Evolutionary conservation across 2,329 filamentous ascomycete genomes (phyloP), one percentile per base, ranked within the genome.

Genomic region (Aspergillus pseudonomiae): DNA sequence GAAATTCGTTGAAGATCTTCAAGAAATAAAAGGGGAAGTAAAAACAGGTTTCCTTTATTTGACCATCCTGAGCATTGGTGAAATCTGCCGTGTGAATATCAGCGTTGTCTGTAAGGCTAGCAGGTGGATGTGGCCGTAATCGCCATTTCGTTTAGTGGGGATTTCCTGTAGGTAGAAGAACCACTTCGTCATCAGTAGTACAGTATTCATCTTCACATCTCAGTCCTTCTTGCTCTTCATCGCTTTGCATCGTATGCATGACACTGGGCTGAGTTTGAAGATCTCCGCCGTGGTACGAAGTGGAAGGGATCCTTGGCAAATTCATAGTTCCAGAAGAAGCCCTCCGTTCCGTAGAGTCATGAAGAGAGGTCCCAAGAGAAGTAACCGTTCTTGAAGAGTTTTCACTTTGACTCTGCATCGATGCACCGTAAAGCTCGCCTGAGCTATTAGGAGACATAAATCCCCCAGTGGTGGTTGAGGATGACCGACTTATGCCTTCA

Each of bases 181-280:
- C 48, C 58, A 65, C 43, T 48, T 65, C 63, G 24, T 65, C 63
- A n/a, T 55, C 41, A 14, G 53, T 52, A 7, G 39, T 5, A 48
- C 32, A 55, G 19, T 56, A 14, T 7, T 36, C 55, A 39, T 61
- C 53, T 24, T 59, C 54, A 11, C 54, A 36, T 24, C 60, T 46
- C n/a, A 9, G n/a, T 10, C 41, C 32, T 43, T 54, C 32, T 14
- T 9, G n/a, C 21, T 50, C 32, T 32, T 32, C 36, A 7, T 36
- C 16, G 14, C 30, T 11, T 21, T 28, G 24, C 16, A 52, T 32
- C 9, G 19, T n/a, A 12, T 34, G 30, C 19, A 19, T 9, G 11
- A n/a, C 48, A 34, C n/a, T 24, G 24, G 46, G 14, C 16, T 30
- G 46, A n/a, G 26, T 28, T 26, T 7, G 7, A 28, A 7, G 46